Evolutionary conservation across 2,329 filamentous ascomycete species (phyloP).

Genomic region (Fonsecaea multimorphosa): DNA sequence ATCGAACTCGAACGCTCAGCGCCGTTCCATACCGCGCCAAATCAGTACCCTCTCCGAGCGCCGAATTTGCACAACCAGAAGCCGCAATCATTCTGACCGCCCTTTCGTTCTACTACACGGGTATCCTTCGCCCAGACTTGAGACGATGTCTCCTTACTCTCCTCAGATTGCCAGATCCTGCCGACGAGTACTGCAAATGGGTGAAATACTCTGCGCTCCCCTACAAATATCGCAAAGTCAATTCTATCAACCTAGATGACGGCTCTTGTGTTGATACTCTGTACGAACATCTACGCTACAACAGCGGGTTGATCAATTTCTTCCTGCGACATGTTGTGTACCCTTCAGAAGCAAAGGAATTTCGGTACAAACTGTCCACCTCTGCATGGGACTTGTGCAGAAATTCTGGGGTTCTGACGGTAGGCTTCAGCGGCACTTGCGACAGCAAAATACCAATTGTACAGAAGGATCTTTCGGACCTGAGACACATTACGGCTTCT

Average conservation of each 20-base stretch:
- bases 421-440: constrained; percentile 74
- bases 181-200: constrained; percentile 54
- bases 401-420: constrained; percentile 52
- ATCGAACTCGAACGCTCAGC: constrained; percentile 60
- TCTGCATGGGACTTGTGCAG: constrained; percentile 71
- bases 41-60: constrained; percentile 60
- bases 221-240: constrained; percentile 49
- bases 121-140: constrained; percentile 60
- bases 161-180: constrained; percentile 58
- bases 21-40: constrained; percentile 68
- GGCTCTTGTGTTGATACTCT: constrained; percentile 56
- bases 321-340: constrained; percentile 67
- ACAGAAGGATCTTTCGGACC: constrained; percentile 61
- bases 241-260: constrained; percentile 66
- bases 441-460: constrained; percentile 64
- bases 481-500: constrained; percentile 70
- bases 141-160: constrained; percentile 57
- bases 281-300: constrained; percentile 60
- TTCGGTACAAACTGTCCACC: constrained; percentile 41
- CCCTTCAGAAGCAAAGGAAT: constrained; percentile 49
- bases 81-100: constrained; percentile 63
- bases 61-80: constrained; percentile 69
- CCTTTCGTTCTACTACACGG: constrained; percentile 63
- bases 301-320: constrained; percentile 66
- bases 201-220: constrained; percentile 43